Conservation (phyloP, 2,329 filamentous ascomycete genomes). For the Cladosporium velox region DNA sequence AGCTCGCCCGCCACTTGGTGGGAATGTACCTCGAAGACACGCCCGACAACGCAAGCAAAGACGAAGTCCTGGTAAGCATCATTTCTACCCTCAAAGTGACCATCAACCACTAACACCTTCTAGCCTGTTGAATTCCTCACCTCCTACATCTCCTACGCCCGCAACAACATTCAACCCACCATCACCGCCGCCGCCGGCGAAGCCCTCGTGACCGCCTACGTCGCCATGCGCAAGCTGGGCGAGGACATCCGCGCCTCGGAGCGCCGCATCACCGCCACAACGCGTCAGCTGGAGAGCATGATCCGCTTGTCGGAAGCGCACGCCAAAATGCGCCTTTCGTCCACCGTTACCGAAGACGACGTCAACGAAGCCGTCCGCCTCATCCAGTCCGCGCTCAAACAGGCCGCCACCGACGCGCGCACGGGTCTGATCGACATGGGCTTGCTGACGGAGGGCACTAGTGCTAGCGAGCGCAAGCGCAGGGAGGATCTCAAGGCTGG, state of each 20-base stretch:
- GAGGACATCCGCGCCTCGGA: constrained; percentile 71
- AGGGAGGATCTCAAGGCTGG: constrained; percentile 83
- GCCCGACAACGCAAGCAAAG: constrained; percentile 76
- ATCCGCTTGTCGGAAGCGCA: constrained; percentile 95
- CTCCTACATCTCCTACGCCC: constrained; percentile 94
- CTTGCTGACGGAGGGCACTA: constrained; percentile 90
- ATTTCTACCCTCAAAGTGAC: constrained; percentile 24
- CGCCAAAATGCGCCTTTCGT: constrained; percentile 90
- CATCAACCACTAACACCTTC: not conserved
- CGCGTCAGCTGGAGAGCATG: constrained; percentile 96
- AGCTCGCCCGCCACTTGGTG: constrained; percentile 86
- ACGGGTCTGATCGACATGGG: constrained; percentile 96
- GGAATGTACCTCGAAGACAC: constrained; percentile 96
- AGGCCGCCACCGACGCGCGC: constrained; percentile 89
- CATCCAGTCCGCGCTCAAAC: constrained; percentile 92
- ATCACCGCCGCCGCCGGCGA: constrained; percentile 79
- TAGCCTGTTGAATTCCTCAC: constrained; percentile 94
- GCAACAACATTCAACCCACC: constrained; percentile 77
- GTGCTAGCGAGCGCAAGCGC: constrained; percentile 78
- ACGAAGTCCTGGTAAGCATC: constrained; percentile 75
- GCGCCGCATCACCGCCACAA: constrained; percentile 96
- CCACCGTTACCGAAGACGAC: constrained; percentile 74
- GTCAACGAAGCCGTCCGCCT: constrained; percentile 89
- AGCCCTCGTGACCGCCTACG: constrained; percentile 83
- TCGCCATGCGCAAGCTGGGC: constrained; percentile 92